These are phyloP conservation scores for Talinum fruticosum DNA, from an alignment of 148 eudicot species.

Conservation along the genomic window DNA sequence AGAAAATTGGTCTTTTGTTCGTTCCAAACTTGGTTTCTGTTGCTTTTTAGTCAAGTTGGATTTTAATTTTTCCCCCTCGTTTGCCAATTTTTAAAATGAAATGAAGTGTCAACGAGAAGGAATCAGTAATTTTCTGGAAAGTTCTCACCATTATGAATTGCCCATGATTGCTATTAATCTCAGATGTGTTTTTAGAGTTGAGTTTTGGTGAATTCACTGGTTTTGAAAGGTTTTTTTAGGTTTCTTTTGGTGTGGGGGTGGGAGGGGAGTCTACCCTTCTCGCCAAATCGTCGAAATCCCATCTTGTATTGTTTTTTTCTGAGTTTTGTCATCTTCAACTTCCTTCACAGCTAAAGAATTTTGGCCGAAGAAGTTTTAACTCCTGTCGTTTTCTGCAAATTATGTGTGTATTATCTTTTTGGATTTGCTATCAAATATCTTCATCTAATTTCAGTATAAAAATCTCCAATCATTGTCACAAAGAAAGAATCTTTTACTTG, in stretches of 20 bases:
- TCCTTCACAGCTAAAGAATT: conserved; percentile 19
- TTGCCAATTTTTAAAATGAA: neutral
- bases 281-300: neutral
- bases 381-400: neutral
- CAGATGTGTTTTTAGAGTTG: neutral
- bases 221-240: neutral
- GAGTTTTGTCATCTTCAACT: conserved; percentile 18
- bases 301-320: neutral
- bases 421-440: neutral
- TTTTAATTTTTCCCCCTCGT: neutral
- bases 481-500: conserved; percentile 22
- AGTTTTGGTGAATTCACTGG: neutral
- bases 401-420: neutral
- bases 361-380: neutral
- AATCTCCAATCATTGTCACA: conserved; percentile 15
- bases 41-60: neutral
- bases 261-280: neutral
- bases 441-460: neutral
- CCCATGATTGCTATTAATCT: neutral
- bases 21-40: neutral
- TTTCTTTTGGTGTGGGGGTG: no score
- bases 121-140: neutral
- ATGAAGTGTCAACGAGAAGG: neutral
- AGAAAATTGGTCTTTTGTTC: neutral
- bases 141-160: neutral